A percentile compares a stretch with the other conserved stretches of the same genome.
Conservation (phyloP, 768 basidiomycete species). For the Boletus barrowsii region DNA sequence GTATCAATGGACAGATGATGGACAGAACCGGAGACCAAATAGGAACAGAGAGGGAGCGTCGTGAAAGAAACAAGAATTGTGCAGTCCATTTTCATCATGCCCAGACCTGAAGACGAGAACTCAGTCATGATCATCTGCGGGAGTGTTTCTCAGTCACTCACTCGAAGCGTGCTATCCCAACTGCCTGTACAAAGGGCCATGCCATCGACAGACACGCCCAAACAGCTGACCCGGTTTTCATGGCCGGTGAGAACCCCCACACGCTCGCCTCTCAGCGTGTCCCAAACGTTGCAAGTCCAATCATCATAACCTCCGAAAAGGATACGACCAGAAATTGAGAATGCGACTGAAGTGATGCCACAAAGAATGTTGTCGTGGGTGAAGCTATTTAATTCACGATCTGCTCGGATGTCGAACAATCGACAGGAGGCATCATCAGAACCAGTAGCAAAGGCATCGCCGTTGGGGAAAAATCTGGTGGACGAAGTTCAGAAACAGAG, state of each 20-base stretch:
- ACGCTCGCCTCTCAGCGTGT: slow-evolving; percentile 96
- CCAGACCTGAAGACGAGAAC: slow-evolving; percentile 61
- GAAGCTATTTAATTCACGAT: slow-evolving; percentile 94
- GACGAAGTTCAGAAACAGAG: slow-evolving; percentile 6
- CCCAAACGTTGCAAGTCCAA: slow-evolving; percentile 99
- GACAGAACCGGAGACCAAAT: slow-evolving; percentile 20
- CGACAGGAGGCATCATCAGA: slow-evolving; percentile 99
- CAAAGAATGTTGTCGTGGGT: slow-evolving; percentile 99
- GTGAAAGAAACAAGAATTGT: slow-evolving; percentile 22
- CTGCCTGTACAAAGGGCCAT: slow-evolving; percentile 98
- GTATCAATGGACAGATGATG: slow-evolving; percentile 44
- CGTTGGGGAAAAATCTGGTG: slow-evolving; percentile 96
- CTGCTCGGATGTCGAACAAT: slow-evolving; percentile 95
- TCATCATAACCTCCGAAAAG: slow-evolving; percentile 99
- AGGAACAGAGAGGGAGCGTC: slow-evolving; percentile 24
- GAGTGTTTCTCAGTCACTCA: slow-evolving; percentile 36
- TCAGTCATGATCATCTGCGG: slow-evolving; percentile 6
- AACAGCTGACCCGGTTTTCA: slow-evolving; percentile 95
- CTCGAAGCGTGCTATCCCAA: slow-evolving; percentile 97
- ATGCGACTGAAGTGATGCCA: slow-evolving; percentile 98
- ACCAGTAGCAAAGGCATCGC: slow-evolving; percentile 97
- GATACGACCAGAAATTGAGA: slow-evolving; percentile 96
- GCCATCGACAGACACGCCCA: slow-evolving; percentile 93
- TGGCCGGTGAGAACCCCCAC: slow-evolving; percentile 97
- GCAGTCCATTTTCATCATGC: slow-evolving; percentile 51